A percentile compares a stretch with the other conserved stretches of the same genome.
Evolutionary conservation across 257 asterid genomes (phyloP).

Genomic region (Nicotiana otophora): DNA sequence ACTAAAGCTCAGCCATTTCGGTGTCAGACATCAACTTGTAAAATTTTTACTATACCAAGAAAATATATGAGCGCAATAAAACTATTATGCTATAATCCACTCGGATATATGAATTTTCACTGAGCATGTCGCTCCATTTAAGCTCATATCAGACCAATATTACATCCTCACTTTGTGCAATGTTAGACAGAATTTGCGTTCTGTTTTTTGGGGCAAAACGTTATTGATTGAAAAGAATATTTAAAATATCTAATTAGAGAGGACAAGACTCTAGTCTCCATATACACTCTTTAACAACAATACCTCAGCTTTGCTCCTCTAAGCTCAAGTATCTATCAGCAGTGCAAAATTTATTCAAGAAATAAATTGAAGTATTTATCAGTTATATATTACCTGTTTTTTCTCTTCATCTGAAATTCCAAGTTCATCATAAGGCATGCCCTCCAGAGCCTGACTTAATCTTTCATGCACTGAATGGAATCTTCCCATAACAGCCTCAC

Average conservation of each 20-base stretch:
- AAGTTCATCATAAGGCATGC: slow-evolving; percentile 70
- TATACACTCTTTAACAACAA: background rate
- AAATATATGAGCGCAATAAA: background rate
- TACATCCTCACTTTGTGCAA: background rate
- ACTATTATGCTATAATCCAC: background rate
- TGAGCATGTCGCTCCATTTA: background rate
- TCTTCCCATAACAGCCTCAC: slow-evolving; percentile 61
- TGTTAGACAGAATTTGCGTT: background rate
- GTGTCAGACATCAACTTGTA: background rate
- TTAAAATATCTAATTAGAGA: background rate
- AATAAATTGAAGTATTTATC: background rate
- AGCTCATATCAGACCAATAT: background rate
- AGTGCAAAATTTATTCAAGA: background rate
- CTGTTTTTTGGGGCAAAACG: background rate
- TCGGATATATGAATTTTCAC: background rate
- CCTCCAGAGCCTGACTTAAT: slow-evolving; percentile 55
- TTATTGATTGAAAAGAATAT: no score
- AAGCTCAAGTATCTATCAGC: background rate
- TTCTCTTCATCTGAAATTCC: slow-evolving; percentile 66
- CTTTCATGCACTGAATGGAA: slow-evolving; percentile 51
- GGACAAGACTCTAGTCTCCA: background rate
- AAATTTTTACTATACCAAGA: background rate
- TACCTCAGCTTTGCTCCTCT: background rate
- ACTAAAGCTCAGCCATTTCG: background rate
- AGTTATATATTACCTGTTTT: slow-evolving; percentile 46